Conservation (phyloP, 371 early-diverging fungal genomes). For the Mucor sp. region DNA sequence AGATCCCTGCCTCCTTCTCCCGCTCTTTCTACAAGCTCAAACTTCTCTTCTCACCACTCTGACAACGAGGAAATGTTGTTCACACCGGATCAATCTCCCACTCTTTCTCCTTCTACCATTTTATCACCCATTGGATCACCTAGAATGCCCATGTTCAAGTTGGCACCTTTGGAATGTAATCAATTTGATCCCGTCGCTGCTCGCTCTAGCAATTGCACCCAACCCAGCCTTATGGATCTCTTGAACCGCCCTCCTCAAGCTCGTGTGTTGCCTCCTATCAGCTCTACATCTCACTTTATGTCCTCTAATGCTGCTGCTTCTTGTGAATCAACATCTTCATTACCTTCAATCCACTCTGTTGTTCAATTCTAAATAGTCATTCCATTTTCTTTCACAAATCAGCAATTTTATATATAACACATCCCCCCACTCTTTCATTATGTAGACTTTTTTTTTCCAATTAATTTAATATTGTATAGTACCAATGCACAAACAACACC, state of each 20-base stretch:
- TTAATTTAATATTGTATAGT: conserved; percentile 7
- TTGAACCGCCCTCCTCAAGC: conserved; percentile 52
- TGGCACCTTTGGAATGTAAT: conserved; percentile 36
- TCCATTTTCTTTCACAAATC: background rate
- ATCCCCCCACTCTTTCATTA: conserved; percentile 1
- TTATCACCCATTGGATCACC: conserved; percentile 30
- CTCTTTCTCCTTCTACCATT: conserved; percentile 26
- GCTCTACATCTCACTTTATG: conserved; percentile 5
- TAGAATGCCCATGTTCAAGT: conserved; percentile 18
- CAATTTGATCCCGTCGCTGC: conserved; percentile 13
- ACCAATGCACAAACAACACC: background rate
- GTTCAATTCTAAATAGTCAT: conserved; percentile 18
- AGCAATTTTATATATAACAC: conserved; percentile 2
- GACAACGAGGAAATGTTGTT: conserved; percentile 46
- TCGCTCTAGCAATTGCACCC: background rate
- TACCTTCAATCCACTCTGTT: conserved; percentile 30
- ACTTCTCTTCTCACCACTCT: conserved; percentile 29
- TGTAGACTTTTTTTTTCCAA: background rate
- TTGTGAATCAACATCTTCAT: conserved; percentile 1
- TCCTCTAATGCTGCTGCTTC: background rate
- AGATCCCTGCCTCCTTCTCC: conserved; percentile 40
- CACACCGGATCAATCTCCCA: conserved; percentile 49
- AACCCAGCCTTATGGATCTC: conserved; percentile 35
- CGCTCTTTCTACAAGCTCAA: conserved; percentile 36
- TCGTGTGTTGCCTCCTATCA: conserved; percentile 51